Evolutionary conservation across 108 stramenopile species (phyloP).

Genomic region (Fragilariopsis cylindrus): DNA sequence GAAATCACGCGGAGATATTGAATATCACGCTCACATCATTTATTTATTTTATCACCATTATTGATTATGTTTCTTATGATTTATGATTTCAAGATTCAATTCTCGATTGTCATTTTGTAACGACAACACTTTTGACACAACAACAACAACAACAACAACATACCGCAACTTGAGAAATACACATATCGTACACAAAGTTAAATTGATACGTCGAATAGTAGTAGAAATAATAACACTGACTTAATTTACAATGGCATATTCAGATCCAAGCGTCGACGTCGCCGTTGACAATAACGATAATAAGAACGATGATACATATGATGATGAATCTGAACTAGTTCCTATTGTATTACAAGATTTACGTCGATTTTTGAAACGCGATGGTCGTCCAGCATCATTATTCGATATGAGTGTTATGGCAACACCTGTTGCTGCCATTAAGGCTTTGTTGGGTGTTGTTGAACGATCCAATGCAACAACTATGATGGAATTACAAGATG

Average conservation of each 20-base stretch:
- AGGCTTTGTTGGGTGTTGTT: constrained; percentile 82
- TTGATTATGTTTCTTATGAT: too few relatives aligned
- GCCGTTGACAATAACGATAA: not conserved
- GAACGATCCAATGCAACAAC: constrained; percentile 73
- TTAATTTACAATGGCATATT: not conserved
- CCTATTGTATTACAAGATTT: constrained; percentile 36
- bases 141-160: too few relatives aligned
- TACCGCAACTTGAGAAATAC: too few relatives aligned
- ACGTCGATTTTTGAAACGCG: constrained; percentile 25
- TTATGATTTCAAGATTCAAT: too few relatives aligned
- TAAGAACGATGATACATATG: not conserved
- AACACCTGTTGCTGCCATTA: constrained; percentile 88
- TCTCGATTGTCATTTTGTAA: too few relatives aligned
- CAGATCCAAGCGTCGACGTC: not conserved
- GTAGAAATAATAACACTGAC: too few relatives aligned
- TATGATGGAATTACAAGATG: constrained; percentile 89
- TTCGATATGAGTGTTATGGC: constrained; percentile 69
- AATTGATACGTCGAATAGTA: too few relatives aligned
- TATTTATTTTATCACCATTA: too few relatives aligned
- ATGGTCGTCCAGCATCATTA: constrained; percentile 20
- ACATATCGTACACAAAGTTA: too few relatives aligned
- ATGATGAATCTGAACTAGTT: not conserved
- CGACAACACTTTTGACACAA: too few relatives aligned
- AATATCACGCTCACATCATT: too few relatives aligned
- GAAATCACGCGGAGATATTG: too few relatives aligned